phyloP scores from a whole-genome alignment of 805 yeast genomes.

The Yamadazyma endophytica region DNA sequence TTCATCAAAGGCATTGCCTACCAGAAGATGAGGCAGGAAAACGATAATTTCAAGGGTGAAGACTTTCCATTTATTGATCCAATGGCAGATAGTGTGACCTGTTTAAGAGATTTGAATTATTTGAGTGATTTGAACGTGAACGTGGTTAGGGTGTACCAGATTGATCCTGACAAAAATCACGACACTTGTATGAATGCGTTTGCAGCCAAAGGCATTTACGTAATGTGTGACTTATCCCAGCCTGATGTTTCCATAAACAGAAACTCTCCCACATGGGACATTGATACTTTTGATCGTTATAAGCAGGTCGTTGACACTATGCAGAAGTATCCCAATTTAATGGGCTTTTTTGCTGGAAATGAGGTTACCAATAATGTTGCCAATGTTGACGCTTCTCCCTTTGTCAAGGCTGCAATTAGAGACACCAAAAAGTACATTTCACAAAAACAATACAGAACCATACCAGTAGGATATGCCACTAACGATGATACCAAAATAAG shows the following conservation, averaged over 20 bases:
- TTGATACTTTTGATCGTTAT: constrained; percentile 24
- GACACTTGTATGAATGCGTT: constrained; percentile 72
- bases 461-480: constrained; percentile 41
- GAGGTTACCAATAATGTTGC: constrained; percentile 30
- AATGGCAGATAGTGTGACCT: constrained; percentile 61
- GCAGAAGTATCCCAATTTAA: constrained; percentile 26
- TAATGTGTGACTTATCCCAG: constrained; percentile 32
- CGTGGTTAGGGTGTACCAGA: constrained; percentile 80
- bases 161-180: constrained; percentile 70
- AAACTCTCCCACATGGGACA: constrained; percentile 31
- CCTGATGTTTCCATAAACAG: constrained; percentile 32
- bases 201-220: constrained; percentile 32
- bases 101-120: constrained; percentile 82
- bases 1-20: constrained; percentile 86
- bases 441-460: constrained; percentile 21
- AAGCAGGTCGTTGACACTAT: constrained; percentile 30
- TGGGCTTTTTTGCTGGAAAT: constrained; percentile 40
- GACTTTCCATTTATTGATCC: constrained; percentile 58
- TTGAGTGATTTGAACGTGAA: constrained; percentile 66
- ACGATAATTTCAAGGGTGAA: constrained; percentile 17
- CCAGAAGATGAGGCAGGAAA: constrained; percentile 61
- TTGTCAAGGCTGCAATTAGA: constrained; percentile 33
- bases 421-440: constrained; percentile 27
- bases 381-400: constrained; percentile 27
- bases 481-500: constrained; percentile 33